A percentile compares a stretch with the other conserved stretches of the same genome.
phyloP scores from a whole-genome alignment of 768 basidiomycete species.

The Collybiopsis confluens region DNA sequence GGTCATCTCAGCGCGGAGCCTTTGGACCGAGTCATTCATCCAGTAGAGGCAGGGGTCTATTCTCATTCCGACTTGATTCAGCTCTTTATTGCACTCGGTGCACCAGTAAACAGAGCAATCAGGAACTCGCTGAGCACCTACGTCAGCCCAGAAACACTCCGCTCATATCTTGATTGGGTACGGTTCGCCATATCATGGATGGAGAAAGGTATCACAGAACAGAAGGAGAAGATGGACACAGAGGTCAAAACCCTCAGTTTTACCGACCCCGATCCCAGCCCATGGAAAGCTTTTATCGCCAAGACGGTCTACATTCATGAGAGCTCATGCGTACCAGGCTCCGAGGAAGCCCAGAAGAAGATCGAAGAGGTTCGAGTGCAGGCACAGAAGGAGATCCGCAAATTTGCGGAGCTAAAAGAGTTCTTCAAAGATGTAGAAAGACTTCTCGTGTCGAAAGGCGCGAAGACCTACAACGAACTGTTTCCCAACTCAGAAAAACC shows the following conservation, averaged over 20 bases:
- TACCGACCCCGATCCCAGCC: neutral
- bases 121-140: constrained; percentile 19
- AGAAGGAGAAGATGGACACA: constrained; percentile 13
- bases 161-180: constrained; percentile 36
- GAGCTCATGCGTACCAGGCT: neutral
- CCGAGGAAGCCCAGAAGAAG: neutral
- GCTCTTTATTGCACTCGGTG: constrained; percentile 34
- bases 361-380: constrained; percentile 3
- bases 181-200: constrained; percentile 23
- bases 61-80: constrained; percentile 32
- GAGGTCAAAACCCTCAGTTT: neutral
- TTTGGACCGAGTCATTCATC: constrained; percentile 23
- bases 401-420: constrained; percentile 21
- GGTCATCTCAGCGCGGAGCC: constrained; percentile 14
- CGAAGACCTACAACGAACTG: constrained; percentile 40
- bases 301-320: constrained; percentile 1
- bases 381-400: constrained; percentile 15
- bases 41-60: constrained; percentile 34
- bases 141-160: constrained; percentile 14
- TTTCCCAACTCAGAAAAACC: constrained; percentile 21
- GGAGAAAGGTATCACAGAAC: constrained; percentile 16
- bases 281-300: constrained; percentile 12
- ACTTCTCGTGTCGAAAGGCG: constrained; percentile 27
- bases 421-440: constrained; percentile 32
- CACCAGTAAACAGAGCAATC: constrained; percentile 28